Base-by-base conservation (phyloP, 1,139 yeast genomes). In the Spathaspora sp. region DNA sequence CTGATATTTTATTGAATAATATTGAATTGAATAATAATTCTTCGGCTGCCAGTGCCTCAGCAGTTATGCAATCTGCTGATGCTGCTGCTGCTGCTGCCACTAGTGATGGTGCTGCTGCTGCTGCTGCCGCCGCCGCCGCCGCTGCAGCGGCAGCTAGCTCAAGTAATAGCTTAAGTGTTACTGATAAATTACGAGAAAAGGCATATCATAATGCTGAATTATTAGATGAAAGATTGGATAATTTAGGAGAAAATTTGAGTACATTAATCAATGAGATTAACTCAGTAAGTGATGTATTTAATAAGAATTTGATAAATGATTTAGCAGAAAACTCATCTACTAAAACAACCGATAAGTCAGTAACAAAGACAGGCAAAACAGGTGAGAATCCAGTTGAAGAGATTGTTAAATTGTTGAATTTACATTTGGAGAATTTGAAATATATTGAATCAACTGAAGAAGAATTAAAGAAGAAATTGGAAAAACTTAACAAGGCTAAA, bases 141-240 rank as follows among this genome's bases (percentile, higher is more conserved):
- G 50, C 39, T 40, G 49, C 41, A 42, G 48, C 40, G 39, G 51
- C 46, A 11, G 39, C 46, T 46, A 43, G 45, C 43, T 13, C 49
- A 31, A 27, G 39, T 27, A 39, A 47, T 9, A 46, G 49, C 16
- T 61, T 72, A 42, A 70, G 70, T 52, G 70, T 70, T n/a, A 72
- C 79, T 38, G 99, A 93, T 62, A 89, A 87, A 64, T 89, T 90
- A 59, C 83, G 99, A 57, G 95, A 87, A 60, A 87, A 86, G 59
- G 96, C 97, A 0, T 93, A 91, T 63, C 84, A 82, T 54, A 80
- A 90, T 38, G 98, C 99, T 0, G 96, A 91, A 60, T 73, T 83
- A 45, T 72, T 93, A 53, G 96, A 89, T 60, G 93, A 86, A 56
- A 87, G 87, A 61, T 72, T 93, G 52, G 95, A 87, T 55, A 70